Evolutionary conservation across 164 flowering plant genomes (phyloP), one percentile per base, ranked within the genome.

Genomic region (Umbilicus rupestris): DNA sequence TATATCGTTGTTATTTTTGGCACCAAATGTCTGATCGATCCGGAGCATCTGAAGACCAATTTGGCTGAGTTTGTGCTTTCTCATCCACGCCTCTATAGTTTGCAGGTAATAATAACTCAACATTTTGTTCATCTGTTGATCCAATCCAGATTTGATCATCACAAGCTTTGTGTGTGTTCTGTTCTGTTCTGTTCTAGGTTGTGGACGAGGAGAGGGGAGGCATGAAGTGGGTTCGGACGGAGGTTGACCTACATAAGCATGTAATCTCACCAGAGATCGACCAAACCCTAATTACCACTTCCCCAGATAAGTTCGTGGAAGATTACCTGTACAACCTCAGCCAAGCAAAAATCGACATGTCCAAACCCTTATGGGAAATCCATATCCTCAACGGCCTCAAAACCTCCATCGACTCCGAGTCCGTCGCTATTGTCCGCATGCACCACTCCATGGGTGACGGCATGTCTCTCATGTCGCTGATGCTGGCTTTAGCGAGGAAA

Each of bases 361-460:
- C 87, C 2, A 82, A 75, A 49, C 91, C 94, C 5, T 59, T 84
- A 0, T 88, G 94, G 94, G 94, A 88, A 0, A 69, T 83, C 42
- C 91, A 88, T 67, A 44, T 83, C 33, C 84, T 88, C 58, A 83
- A 86, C 50, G 29, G 50, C 50, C 8, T 86, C 17, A 74, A 74
- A 67, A 84, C 86, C 46, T 35, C 81, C 5, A 46, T 8, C 2
- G 77, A 82, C 16, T 82, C 89, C 0, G 78, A 79, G 30, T 73
- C 82, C 0, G 67, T 77, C 4, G 84, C 68, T 1, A 37, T 86
- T 2, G 72, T 84, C 39, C 74, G 81, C 41, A 69, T 84, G 65
- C 90, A 88, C 73, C 94, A 88, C 72, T 86, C 96, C 0, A 69
- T 85, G 15, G 96, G 96, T 7, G 92, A 89, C 46, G 92, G 90